Evolutionary conservation across 345 rosid genomes (phyloP).

Genomic region (Psidium guajava): DNA sequence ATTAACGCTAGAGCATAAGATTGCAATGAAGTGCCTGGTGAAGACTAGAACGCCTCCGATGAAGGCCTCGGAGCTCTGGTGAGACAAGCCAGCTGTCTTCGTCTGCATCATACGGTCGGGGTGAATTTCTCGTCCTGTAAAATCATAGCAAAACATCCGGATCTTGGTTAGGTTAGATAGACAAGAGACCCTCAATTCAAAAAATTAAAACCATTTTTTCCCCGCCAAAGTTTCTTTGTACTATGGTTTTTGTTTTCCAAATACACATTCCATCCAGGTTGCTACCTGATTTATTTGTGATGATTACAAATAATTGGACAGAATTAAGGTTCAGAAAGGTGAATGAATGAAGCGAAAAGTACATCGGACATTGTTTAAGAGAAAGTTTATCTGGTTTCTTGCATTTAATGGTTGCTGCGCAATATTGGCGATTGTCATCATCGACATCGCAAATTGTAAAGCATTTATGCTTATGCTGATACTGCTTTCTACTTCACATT

Average conservation of each 20-base stretch:
- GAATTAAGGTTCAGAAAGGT: neutral
- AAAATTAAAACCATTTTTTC: neutral
- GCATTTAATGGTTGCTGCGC: neutral
- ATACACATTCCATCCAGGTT: neutral
- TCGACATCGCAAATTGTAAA: neutral
- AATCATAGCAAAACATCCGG: neutral
- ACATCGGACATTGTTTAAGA: neutral
- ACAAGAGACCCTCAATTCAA: neutral
- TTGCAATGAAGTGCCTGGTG: slow-evolving; percentile 43
- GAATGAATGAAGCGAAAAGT: neutral
- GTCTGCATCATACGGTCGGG: slow-evolving; percentile 58
- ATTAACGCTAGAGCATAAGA: slow-evolving; percentile 43
- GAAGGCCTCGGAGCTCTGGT: slow-evolving; percentile 55
- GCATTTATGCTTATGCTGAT: too few relatives aligned
- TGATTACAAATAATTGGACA: neutral
- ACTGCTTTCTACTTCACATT: neutral
- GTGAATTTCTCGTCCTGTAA: slow-evolving; percentile 12
- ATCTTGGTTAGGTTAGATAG: neutral
- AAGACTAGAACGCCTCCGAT: slow-evolving; percentile 44
- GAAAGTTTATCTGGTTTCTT: neutral
- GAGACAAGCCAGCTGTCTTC: slow-evolving; percentile 43
- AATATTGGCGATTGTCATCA: neutral
- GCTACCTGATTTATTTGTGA: neutral
- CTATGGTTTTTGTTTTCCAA: neutral
- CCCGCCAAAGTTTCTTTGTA: neutral